Evolutionary conservation across 2,329 filamentous ascomycete species (phyloP), one percentile per base, ranked within the genome.

Genomic region (Stachybotrys elegans): DNA sequence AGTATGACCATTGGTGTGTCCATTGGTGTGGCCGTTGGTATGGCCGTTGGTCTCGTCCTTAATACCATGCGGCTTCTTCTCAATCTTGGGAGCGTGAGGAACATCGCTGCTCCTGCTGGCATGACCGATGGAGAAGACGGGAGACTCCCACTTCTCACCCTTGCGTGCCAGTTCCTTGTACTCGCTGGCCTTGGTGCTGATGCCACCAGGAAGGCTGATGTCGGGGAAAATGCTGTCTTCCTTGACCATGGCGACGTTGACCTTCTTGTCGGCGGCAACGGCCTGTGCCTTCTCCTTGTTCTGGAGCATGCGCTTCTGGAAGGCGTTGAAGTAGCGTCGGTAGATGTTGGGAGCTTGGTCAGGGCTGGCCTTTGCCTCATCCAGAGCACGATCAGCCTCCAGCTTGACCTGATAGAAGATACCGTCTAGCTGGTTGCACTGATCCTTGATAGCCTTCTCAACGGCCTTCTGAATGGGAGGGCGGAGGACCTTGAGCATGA

Each of bases 81-180:
- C 63, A 12, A 81, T 67, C 45, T 67, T 61, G 20, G 76, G 76
- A 3, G 75, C 69, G n/a, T 58, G 61, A 2, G 91, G 90, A 35
- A 96, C 76, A 57, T 86, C 79, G 20, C 69, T 75, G 34, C 87
- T 89, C 67, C 84, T 83, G 44, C 78, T 73, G 11, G 91, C 90
- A 35, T 71, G 78, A 39, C 93, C 92, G 55, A 97, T 85, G 48
- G 81, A 84, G 73, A 98, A 98, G 58, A 98, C 82, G 9, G 92
- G 89, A 48, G 87, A 94, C 74, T 95, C 86, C 93, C 93, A 98
- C 65, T 83, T 84, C 44, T 95, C 87, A 42, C 93, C 93, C 79
- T 93, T 89, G 53, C 73, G 75, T 8, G 92, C 88, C 46, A 95
- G 76, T 19, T 96, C 82, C 70, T 83, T 88, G 77, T 94, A 97